phyloP scores from a whole-genome alignment of 192 early-diverging fungal species.

The Backusella sp. region DNA sequence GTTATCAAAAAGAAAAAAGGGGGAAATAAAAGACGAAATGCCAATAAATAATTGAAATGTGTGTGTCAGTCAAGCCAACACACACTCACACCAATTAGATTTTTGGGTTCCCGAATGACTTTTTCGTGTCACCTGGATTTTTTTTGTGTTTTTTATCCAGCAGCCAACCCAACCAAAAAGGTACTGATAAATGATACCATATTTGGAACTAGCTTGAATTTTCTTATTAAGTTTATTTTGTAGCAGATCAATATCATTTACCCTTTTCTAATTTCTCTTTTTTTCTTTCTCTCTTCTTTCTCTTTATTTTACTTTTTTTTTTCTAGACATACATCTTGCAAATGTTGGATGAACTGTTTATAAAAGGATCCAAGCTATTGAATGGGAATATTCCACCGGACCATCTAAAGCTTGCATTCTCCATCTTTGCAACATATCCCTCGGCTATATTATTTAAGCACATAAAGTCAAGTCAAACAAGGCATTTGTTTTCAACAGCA shows the following conservation, averaged over 20 bases:
- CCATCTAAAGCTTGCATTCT: constrained; percentile 55
- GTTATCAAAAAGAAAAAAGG: not conserved
- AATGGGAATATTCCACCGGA: constrained; percentile 47
- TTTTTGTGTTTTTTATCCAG: not conserved
- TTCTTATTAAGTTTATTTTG: no score
- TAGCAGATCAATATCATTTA: not conserved
- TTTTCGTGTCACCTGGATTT: not conserved
- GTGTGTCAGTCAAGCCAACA: not conserved
- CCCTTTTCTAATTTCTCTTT: not conserved
- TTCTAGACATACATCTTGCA: not conserved
- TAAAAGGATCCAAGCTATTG: not conserved
- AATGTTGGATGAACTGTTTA: not conserved
- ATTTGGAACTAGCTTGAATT: no score
- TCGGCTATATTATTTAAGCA: constrained; percentile 48
- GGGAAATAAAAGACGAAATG: not conserved
- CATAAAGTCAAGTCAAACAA: not conserved
- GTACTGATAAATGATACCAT: no score
- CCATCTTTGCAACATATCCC: constrained; percentile 57
- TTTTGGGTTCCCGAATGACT: not conserved
- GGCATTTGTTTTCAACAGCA: not conserved
- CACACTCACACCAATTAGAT: not conserved
- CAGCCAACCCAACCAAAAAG: no score
- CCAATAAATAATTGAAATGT: not conserved
- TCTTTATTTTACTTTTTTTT: not conserved
- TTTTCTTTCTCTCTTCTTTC: not conserved